Evolutionary conservation across 768 basidiomycete species (phyloP), one percentile per base, ranked within the genome.

Genomic region (Coprinellus aureogranulatus): DNA sequence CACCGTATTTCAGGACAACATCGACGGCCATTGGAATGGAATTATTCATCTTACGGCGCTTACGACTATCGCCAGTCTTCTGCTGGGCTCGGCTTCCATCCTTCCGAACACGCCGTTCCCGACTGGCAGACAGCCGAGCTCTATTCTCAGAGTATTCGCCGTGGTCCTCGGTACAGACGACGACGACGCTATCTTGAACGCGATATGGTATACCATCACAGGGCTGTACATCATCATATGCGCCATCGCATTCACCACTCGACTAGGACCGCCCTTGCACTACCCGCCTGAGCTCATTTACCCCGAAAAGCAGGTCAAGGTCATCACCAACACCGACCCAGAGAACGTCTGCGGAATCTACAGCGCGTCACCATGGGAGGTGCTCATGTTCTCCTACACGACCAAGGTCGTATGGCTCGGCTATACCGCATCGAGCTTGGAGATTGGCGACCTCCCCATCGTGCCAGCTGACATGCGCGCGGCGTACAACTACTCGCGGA

Each of bases 341-440:
- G 81, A 87, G 59, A 96, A 95, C 64, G 90, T 95, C 18, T 86
- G 83, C 49, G 89, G 88, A 0, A 66, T 83, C 23, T 75, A 78
- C 31, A 76, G 78, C 56, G 78, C 84, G 23, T 87, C 86, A 4
- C 73, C 80, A 0, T 83, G 80, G 77, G 82, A 81, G 55, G 73
- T 76, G 51, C 70, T 97, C 4, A 72, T 94, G n/a, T 97, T 97
- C 71, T 85, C 85, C 16, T 94, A 93, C 68, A 92, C 89, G 37
- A 94, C 92, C 1, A 86, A 88, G 59, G 90, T 97, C 14, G 84
- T 95, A 55, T 85, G 86, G 82, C 84, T 94, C 41, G 94, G 92
- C 2, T 85, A 92, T 70, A 78, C 77, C 2, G 78, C 88, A 1
- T 79, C 82, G 55, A 87, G 82, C 57, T 80, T 96, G 46, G 90